Evolutionary conservation across 257 asterid genomes (phyloP).

Genomic region (Eucommia ulmoides): DNA sequence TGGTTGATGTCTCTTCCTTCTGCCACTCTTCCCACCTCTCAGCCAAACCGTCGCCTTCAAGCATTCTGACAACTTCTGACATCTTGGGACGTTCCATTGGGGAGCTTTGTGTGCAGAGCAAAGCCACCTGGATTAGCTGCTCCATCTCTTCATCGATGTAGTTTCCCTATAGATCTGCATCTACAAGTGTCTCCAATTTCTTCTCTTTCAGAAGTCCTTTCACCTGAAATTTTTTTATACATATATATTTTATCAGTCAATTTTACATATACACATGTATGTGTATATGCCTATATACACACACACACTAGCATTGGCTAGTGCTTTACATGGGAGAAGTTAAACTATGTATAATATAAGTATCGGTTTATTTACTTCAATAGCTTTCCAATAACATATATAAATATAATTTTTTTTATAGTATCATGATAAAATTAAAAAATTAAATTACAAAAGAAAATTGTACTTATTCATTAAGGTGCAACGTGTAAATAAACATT

Average conservation of each 20-base stretch:
- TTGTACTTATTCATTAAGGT: too few relatives aligned
- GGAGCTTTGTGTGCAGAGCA: slow-evolving; percentile 72
- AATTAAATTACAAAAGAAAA: too few relatives aligned
- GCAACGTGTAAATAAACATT: too few relatives aligned
- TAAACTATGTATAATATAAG: too few relatives aligned
- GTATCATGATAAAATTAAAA: too few relatives aligned
- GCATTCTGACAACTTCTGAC: slow-evolving; percentile 91
- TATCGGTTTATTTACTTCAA: too few relatives aligned
- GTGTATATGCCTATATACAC: neutral
- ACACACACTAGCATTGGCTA: too few relatives aligned
- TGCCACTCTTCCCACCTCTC: slow-evolving; percentile 99
- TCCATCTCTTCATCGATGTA: slow-evolving; percentile 75
- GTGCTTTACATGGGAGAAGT: too few relatives aligned
- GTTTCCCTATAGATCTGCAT: slow-evolving; percentile 55
- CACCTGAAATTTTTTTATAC: slow-evolving; percentile 60
- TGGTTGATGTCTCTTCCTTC: slow-evolving; percentile 54
- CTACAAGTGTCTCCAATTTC: slow-evolving; percentile 61
- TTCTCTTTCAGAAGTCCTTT: slow-evolving; percentile 77
- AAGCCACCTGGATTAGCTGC: slow-evolving; percentile 75
- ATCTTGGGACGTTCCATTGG: slow-evolving; percentile 82
- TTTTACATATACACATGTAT: too few relatives aligned
- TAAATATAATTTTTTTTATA: too few relatives aligned
- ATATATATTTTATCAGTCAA: too few relatives aligned
- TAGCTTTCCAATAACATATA: too few relatives aligned
- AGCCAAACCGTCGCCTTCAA: slow-evolving; percentile 88